Conservation (phyloP, 805 yeast species). For the Suhomyces tanzawaensis region DNA sequence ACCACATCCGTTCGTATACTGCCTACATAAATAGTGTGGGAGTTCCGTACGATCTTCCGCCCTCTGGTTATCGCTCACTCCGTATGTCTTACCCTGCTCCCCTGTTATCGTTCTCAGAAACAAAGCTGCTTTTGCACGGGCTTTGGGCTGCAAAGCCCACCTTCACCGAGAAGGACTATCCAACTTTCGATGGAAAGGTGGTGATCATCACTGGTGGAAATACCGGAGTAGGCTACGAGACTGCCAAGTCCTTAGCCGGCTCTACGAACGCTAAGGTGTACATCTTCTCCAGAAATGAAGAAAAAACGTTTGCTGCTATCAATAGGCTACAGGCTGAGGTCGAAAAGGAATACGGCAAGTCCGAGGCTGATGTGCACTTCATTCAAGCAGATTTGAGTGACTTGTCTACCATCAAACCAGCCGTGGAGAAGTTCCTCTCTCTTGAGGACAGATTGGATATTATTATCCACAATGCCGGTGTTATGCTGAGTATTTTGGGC, state of each 20-base stretch:
- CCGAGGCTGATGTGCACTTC: conserved; percentile 5
- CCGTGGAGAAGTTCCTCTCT: conserved; percentile 26
- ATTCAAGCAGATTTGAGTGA: conserved; percentile 10
- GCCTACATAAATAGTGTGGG: no score
- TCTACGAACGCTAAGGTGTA: conserved; percentile 33
- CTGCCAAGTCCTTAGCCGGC: conserved; percentile 26
- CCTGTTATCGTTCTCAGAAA: no score
- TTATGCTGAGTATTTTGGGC: conserved; percentile 38
- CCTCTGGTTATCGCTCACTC: no score
- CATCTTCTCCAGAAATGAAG: conserved; percentile 33
- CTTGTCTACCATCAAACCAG: conserved; percentile 10
- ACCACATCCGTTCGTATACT: no score
- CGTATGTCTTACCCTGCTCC: no score
- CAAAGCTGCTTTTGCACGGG: conserved; percentile 4
- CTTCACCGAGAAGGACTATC: conserved; percentile 30
- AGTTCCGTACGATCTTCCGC: no score
- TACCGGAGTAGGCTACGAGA: conserved; percentile 33
- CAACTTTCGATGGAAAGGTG: conserved; percentile 35
- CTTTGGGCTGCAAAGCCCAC: conserved; percentile 15
- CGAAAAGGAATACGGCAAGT: conserved; percentile 16
- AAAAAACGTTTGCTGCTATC: conserved; percentile 28
- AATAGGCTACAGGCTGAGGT: conserved; percentile 21
- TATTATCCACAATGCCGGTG: conserved; percentile 25
- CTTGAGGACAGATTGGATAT: conserved; percentile 17
- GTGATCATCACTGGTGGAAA: conserved; percentile 41